A percentile compares a stretch with the other conserved stretches of the same genome.
phyloP scores from a whole-genome alignment of 306 rosid genomes.

The Medicago truncatula region MtrunA17r5.0-ANR NC_053049.1:20044501-20045000 shows the following conservation, averaged over 20 bases:
- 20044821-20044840: slow-evolving; percentile 7
- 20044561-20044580: slow-evolving; percentile 39
- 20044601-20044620: slow-evolving; percentile 40
- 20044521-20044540: too few relatives aligned
- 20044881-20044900: slow-evolving; percentile 24
- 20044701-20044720: neutral
- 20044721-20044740: neutral
- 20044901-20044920: slow-evolving; percentile 36
- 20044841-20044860: slow-evolving; percentile 16
- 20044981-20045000: slow-evolving; percentile 21
- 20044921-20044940: slow-evolving; percentile 16
- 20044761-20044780: slow-evolving; percentile 9
- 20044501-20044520: neutral
- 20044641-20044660: slow-evolving; percentile 24
- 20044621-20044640: slow-evolving; percentile 41
- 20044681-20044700: neutral
- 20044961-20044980: slow-evolving; percentile 30
- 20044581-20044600: slow-evolving; percentile 33
- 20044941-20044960: slow-evolving; percentile 36
- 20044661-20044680: neutral
- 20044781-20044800: slow-evolving; percentile 38
- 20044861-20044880: slow-evolving; percentile 39
- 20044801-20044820: neutral
- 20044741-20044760: neutral
- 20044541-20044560: slow-evolving; percentile 10